Evolutionary conservation across 2,329 filamentous ascomycete species (phyloP).

Genomic region (Penicillium thymicola): DNA sequence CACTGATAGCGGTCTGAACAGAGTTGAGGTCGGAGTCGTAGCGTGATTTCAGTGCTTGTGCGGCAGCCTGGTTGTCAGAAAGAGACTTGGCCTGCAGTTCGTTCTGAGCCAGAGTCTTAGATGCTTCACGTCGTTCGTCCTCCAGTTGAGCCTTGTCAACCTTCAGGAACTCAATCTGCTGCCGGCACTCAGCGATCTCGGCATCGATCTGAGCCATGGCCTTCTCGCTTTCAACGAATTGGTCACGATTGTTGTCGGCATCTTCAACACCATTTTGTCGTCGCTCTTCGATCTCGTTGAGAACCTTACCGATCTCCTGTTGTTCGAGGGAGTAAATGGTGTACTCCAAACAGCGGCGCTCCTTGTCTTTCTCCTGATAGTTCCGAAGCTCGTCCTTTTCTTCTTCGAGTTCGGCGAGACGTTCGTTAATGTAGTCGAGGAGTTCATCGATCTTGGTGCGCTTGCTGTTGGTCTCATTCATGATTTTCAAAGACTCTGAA

Average conservation of each 20-base stretch:
- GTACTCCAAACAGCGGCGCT: conserved; percentile 88
- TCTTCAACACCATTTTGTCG: conserved; percentile 79
- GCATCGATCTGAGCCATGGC: conserved; percentile 72
- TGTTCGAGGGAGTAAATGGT: conserved; percentile 91
- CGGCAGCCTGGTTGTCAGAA: conserved; percentile 74
- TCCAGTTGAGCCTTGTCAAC: conserved; percentile 86
- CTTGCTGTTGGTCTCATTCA: conserved; percentile 95
- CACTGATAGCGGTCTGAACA: conserved; percentile 69
- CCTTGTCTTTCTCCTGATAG: conserved; percentile 92
- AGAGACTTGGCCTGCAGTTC: conserved; percentile 82
- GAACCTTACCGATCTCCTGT: conserved; percentile 68
- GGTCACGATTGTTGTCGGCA: conserved; percentile 74
- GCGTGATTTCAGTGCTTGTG: conserved; percentile 67
- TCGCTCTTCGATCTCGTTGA: conserved; percentile 79
- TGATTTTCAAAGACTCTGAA: conserved; percentile 90
- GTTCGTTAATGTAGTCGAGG: conserved; percentile 85
- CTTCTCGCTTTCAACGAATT: conserved; percentile 74
- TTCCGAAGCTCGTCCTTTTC: conserved; percentile 94
- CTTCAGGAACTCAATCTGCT: conserved; percentile 77
- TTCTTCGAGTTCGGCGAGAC: conserved; percentile 84
- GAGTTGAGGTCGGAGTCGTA: conserved; percentile 69
- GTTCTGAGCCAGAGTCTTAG: conserved; percentile 75
- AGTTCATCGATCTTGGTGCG: conserved; percentile 90
- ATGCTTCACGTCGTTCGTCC: conserved; percentile 78
- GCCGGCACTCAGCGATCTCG: conserved; percentile 74